These are phyloP conservation scores for Periconia digitata DNA, from an alignment of 2,329 filamentous ascomycete genomes.

Conservation along the genomic window DNA sequence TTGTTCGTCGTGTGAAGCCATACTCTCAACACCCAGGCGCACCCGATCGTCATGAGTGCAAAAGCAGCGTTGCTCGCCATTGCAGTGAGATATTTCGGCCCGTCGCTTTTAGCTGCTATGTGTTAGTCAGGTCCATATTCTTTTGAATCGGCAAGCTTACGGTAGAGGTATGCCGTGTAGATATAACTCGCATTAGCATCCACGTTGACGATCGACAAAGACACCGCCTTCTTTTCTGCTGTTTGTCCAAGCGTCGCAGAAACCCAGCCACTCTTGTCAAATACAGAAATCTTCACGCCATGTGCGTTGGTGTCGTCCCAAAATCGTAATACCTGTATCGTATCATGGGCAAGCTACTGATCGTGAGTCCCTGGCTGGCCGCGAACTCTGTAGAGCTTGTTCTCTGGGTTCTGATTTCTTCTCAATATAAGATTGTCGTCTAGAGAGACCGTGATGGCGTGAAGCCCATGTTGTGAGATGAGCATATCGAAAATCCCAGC, in stretches of 20 bases:
- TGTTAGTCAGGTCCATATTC: too few species aligned
- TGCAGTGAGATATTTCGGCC: constrained; percentile 23
- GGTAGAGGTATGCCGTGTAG: constrained; percentile 46
- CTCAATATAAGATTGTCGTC: constrained; percentile 76
- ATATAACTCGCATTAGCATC: constrained; percentile 45
- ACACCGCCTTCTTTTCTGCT: constrained; percentile 47
- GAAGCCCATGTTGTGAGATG: constrained; percentile 21
- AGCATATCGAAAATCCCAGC: constrained; percentile 37
- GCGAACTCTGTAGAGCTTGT: constrained; percentile 76
- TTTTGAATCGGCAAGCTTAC: too few species aligned
- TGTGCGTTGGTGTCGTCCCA: too few species aligned
- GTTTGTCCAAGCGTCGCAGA: constrained; percentile 46
- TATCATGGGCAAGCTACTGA: constrained; percentile 64
- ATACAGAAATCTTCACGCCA: too few species aligned
- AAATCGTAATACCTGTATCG: too few species aligned
- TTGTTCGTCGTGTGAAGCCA: too few species aligned
- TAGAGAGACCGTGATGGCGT: constrained; percentile 48
- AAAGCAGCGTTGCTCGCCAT: constrained; percentile 25
- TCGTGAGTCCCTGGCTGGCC: constrained; percentile 88
- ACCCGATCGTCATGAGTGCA: constrained; percentile 6
- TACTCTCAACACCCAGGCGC: too few species aligned
- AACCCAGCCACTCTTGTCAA: too few species aligned
- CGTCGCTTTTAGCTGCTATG: constrained; percentile 21
- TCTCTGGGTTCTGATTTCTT: constrained; percentile 65
- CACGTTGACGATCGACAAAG: constrained; percentile 47